Percentiles rank a stretch among this genome's conserved stretches.
phyloP scores from a whole-genome alignment of 257 asterid genomes.

The Nicotiana attenuata region DNA sequence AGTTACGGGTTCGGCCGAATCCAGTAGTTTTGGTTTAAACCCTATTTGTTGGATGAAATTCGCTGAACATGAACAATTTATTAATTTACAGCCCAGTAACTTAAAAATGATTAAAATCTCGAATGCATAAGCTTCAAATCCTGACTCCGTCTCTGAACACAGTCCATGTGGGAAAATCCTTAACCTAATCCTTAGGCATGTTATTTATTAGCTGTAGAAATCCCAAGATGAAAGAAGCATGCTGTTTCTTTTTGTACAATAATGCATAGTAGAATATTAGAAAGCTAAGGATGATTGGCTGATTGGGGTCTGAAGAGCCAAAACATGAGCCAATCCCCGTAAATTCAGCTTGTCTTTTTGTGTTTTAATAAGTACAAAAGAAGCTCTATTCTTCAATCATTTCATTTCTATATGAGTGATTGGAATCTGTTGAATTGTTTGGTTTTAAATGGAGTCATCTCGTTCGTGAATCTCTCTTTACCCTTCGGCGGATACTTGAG shows the following conservation, averaged over 20 bases:
- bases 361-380: not conserved
- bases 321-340: conserved; percentile 40
- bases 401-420: conserved; percentile 8
- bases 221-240: not conserved
- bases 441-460: not conserved
- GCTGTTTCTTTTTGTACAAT: not conserved
- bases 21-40: no score
- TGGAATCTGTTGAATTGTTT: conserved; percentile 17
- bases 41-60: no score
- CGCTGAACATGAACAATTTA: no score
- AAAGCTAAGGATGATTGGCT: conserved; percentile 31
- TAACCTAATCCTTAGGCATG: not conserved
- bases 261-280: conserved; percentile 30
- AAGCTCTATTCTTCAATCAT: conserved; percentile 14
- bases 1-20: no score
- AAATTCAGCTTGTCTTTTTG: conserved; percentile 30
- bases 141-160: no score
- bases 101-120: no score
- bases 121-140: no score
- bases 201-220: not conserved
- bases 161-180: not conserved
- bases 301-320: conserved; percentile 30
- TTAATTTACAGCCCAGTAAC: no score
- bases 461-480: not conserved
- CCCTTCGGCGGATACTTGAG: not conserved